Conservation (phyloP, 2,329 filamentous ascomycete genomes). For the Venturia asperata region DNA sequence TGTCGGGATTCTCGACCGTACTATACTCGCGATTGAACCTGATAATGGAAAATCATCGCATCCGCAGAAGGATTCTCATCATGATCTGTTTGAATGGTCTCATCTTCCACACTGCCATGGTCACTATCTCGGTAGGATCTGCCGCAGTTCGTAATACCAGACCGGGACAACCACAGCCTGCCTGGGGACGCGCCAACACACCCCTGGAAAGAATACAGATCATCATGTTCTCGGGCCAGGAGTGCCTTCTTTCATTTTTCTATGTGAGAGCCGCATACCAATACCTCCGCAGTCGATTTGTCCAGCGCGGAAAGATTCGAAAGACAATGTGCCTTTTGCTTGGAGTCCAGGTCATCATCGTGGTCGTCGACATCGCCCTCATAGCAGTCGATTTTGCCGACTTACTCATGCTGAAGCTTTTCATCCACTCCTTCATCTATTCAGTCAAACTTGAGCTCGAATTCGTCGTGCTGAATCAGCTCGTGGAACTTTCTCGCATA, state of each 20-base stretch:
- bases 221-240: slow-evolving; percentile 5
- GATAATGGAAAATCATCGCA: slow-evolving; percentile 44
- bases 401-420: slow-evolving; percentile 10
- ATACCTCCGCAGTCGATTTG: slow-evolving; percentile 15
- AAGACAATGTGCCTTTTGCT: slow-evolving; percentile 18
- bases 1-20: slow-evolving; percentile 55
- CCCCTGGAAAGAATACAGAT: slow-evolving; percentile 14
- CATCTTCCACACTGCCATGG: slow-evolving; percentile 25
- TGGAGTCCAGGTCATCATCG: slow-evolving; percentile 15
- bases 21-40: slow-evolving; percentile 58
- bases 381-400: slow-evolving; percentile 14
- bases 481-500: slow-evolving; percentile 13
- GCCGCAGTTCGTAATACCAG: neutral
- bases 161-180: neutral
- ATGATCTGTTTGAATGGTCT: slow-evolving; percentile 55
- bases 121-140: neutral
- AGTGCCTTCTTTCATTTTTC: slow-evolving; percentile 4
- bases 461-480: slow-evolving; percentile 24
- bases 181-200: neutral
- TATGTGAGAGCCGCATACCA: slow-evolving; percentile 13
- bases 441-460: slow-evolving; percentile 24
- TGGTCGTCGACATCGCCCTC: slow-evolving; percentile 16
- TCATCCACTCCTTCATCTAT: slow-evolving; percentile 13
- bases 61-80: slow-evolving; percentile 44
- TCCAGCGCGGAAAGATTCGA: neutral